Conservation (phyloP, 2,329 filamentous ascomycete genomes). For the Calonectria naviculata region DNA sequence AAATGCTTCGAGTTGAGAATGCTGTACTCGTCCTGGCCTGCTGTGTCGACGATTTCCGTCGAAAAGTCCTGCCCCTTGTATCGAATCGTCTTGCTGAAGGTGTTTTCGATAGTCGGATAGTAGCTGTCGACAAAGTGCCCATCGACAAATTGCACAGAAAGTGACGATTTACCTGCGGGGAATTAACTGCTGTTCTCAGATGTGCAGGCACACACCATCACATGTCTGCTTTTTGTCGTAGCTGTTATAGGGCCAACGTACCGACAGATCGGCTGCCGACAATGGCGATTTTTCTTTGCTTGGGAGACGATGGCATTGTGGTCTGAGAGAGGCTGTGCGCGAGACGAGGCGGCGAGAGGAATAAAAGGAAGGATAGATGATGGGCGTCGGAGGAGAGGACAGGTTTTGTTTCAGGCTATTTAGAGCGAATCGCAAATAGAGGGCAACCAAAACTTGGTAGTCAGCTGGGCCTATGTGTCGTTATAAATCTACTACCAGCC, state of each 20-base stretch:
- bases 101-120: conserved; percentile 99
- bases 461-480: not conserved
- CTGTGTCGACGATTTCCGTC: conserved; percentile 98
- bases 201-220: not conserved
- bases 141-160: conserved; percentile 97
- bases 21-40: conserved; percentile 98
- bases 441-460: not conserved
- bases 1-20: conserved; percentile 99
- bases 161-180: conserved; percentile 87
- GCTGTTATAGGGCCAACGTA: conserved; percentile 44
- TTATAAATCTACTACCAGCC: not conserved
- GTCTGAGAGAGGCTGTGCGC: not conserved
- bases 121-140: conserved; percentile 99
- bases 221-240: not conserved
- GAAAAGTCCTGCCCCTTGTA: conserved; percentile 93
- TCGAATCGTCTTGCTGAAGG: conserved; percentile 95
- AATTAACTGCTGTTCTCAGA: not conserved
- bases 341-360: not conserved
- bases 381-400: not conserved
- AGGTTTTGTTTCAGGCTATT: not conserved
- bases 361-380: not conserved
- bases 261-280: conserved; percentile 91
- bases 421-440: not conserved
- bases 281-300: conserved; percentile 95
- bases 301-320: conserved; percentile 64